A percentile compares a stretch with the other conserved stretches of the same genome.
phyloP scores from a whole-genome alignment of 768 basidiomycete genomes.

The Xerocomus spinulosus region DNA sequence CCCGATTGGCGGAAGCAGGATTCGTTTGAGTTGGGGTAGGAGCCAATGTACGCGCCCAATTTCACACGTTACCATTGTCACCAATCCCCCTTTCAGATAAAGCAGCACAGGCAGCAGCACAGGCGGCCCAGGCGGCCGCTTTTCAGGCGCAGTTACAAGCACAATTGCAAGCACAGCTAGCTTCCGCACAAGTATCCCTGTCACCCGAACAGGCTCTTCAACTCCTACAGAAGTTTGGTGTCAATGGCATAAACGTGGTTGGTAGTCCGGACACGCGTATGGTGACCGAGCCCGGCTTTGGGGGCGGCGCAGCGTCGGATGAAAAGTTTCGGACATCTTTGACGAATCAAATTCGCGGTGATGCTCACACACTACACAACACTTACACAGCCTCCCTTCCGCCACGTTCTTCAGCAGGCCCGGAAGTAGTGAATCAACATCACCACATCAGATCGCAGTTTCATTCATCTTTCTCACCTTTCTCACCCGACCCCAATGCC shows the following conservation, averaged over 20 bases:
- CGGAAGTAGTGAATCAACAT: conserved; percentile 15
- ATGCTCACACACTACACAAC: conserved; percentile 21
- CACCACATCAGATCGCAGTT: conserved; percentile 19
- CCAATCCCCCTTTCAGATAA: conserved; percentile 51
- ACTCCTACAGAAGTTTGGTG: conserved; percentile 53
- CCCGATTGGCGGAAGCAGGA: conserved; percentile 87
- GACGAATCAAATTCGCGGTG: conserved; percentile 17
- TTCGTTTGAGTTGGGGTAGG: conserved; percentile 89
- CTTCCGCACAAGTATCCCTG: conserved; percentile 29
- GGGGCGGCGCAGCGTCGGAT: conserved; percentile 18
- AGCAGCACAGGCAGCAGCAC: conserved; percentile 86
- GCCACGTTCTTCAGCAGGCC: conserved; percentile 10
- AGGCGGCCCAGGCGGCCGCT: conserved; percentile 73
- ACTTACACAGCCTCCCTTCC: conserved; percentile 16
- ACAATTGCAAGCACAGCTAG: conserved; percentile 32
- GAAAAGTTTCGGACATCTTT: conserved; percentile 23
- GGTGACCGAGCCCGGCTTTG: conserved; percentile 7
- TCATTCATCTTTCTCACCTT: conserved; percentile 56
- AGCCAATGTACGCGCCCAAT: conserved; percentile 63
- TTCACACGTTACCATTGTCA: not conserved
- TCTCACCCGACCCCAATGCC: conserved; percentile 70
- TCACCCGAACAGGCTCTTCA: conserved; percentile 62
- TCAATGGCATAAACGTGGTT: conserved; percentile 35
- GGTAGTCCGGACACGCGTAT: conserved; percentile 9
- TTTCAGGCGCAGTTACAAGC: conserved; percentile 46